Evolutionary conservation across 352 stramenopile species (phyloP), one percentile per base, ranked within the genome.

Genomic region (Pythium folliculosum): DNA sequence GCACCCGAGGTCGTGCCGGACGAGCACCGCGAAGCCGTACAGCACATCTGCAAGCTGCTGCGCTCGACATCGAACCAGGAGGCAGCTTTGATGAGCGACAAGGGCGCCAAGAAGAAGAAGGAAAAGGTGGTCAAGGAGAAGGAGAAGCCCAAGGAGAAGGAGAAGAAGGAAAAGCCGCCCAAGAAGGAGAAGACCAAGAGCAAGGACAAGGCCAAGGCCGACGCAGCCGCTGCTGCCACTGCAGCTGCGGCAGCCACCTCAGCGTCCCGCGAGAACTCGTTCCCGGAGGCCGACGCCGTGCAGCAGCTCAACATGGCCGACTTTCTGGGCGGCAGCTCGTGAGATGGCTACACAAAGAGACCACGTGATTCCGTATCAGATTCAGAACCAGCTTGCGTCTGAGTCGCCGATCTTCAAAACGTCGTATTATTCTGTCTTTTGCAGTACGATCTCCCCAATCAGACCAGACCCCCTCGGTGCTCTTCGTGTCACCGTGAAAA

Each of bases 281-380:
- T 87, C 60, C 77, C 70, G 16, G 78, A 78, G 27, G 48, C 70
- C 2, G 75, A 90, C 22, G 77, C 78, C 23, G 85, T 93, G 16
- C 82, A 93, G 51, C 90, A 81, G 25, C 80, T 90, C 58, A 84
- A 92, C 61, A 94, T 91, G 84, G 71, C 79, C 19, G 80, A 80
- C 17, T 94, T 94, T 69, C 72, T 92, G 7, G 76, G 84, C n/a
- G 76, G 84, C 16, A 53, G 49, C 23, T 60, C 49, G 2, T 67
- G 19, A 50, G 1, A 50, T 61, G 38, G n/a, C 22, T 61, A 22
- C 16, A 54, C 21, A 9, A 9, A 2, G 27, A 32, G 2, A 32
- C 27, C 27, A 32, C 27, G 27, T 32, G 3, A 32, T 53, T 45
- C 3, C 47, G 21, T 23, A 38, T 58, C 59, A 59, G 59, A 65